Conservation (phyloP, 2,329 filamentous ascomycete species). For the Hymenotorrendiella dingleyae region DNA sequence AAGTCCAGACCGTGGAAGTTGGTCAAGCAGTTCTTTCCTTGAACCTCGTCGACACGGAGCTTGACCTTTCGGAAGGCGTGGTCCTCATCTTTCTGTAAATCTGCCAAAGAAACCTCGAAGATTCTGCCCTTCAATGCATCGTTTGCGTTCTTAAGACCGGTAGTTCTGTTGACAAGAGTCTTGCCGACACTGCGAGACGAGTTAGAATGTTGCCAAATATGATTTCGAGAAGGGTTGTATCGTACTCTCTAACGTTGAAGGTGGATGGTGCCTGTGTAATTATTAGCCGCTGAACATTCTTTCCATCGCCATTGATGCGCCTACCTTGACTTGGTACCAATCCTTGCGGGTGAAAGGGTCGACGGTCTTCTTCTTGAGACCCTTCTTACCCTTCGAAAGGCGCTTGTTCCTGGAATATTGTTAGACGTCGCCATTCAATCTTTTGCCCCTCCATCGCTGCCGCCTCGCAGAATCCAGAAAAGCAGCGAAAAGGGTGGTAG, state of each 20-base stretch:
- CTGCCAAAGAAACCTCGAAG: conserved; percentile 96
- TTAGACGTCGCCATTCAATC: conserved; percentile 22
- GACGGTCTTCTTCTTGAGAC: conserved; percentile 98
- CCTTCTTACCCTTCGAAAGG: conserved; percentile 99
- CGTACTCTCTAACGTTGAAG: conserved; percentile 92
- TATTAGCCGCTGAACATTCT: conserved; percentile 22
- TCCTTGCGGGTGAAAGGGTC: conserved; percentile 99
- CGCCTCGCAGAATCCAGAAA: conserved; percentile 3
- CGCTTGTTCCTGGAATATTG: conserved; percentile 80
- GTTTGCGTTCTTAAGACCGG: conserved; percentile 99
- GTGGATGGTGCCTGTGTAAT: conserved; percentile 74
- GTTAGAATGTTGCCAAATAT: conserved; percentile 29
- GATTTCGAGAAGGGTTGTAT: conserved; percentile 11
- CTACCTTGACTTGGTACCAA: conserved; percentile 95
- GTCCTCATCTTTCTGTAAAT: conserved; percentile 99
- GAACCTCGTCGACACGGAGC: conserved; percentile 96
- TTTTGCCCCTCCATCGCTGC: conserved; percentile 17
- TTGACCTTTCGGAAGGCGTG: conserved; percentile 99
- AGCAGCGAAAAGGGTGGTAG: conserved; percentile 6
- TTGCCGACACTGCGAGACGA: conserved; percentile 78
- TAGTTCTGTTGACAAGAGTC: conserved; percentile 98
- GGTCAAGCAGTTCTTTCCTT: conserved; percentile 99
- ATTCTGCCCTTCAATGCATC: conserved; percentile 98
- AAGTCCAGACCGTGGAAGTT: conserved; percentile 99
- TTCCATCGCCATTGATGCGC: conserved; percentile 21